These are phyloP conservation scores for Teunomyces gatunensis DNA, from an alignment of 805 yeast species.

Conservation along the genomic window DNA sequence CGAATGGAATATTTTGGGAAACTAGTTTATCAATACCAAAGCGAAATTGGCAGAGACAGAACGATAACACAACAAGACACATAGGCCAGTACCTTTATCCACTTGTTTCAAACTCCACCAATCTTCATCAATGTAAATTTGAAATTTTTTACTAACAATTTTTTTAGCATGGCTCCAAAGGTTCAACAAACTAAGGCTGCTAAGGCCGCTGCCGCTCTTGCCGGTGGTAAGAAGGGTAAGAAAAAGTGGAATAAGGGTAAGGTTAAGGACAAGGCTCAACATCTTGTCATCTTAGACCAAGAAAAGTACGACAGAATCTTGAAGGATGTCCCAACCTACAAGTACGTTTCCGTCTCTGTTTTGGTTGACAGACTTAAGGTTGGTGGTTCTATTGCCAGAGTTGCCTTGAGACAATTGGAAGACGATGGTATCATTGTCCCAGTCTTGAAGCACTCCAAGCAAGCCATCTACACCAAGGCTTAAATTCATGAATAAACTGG, in stretches of 20 bases:
- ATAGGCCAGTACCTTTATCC: no score
- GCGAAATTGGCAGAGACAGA: no score
- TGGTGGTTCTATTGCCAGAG: conserved; percentile 99
- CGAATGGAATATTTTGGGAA: no score
- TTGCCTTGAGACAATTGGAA: conserved; percentile 95
- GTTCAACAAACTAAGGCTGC: conserved; percentile 99
- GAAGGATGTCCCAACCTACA: conserved; percentile 99
- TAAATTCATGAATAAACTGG: conserved; percentile 3
- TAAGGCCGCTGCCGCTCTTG: conserved; percentile 98
- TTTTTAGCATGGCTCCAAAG: conserved; percentile 90
- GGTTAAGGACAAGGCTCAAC: conserved; percentile 99
- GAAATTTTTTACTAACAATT: background rate
- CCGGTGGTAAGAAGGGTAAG: conserved; percentile 99
- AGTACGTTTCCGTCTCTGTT: conserved; percentile 96
- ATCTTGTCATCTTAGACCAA: conserved; percentile 95
- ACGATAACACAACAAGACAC: no score
- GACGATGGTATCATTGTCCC: conserved; percentile 92
- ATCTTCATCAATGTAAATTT: no score
- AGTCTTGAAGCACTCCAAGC: conserved; percentile 93
- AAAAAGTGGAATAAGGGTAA: conserved; percentile 99
- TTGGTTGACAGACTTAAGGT: conserved; percentile 98
- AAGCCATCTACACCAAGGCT: conserved; percentile 91
- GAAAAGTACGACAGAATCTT: conserved; percentile 98
- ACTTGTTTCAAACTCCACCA: no score
- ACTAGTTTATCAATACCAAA: no score